Evolutionary conservation across 2,329 filamentous ascomycete genomes (phyloP).

Genomic region (Colletotrichum sp.): DNA sequence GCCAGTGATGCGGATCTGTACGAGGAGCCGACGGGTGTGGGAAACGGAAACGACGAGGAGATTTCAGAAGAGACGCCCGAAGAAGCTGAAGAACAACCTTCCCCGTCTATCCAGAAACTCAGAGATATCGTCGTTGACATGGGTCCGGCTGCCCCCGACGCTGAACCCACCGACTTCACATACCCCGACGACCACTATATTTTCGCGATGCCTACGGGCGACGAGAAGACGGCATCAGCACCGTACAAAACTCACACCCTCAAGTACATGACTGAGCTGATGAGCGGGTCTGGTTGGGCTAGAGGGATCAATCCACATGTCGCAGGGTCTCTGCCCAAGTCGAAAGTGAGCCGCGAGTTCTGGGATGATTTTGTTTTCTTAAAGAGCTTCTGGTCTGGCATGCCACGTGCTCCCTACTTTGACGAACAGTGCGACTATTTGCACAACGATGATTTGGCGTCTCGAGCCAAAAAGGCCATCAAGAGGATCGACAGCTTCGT

Average conservation of each 20-base stretch:
- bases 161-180: not conserved
- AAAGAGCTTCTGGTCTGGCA: not conserved
- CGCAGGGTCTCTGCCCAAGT: not conserved
- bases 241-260: not conserved
- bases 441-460: not conserved
- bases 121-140: not conserved
- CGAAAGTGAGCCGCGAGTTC: not conserved
- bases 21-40: constrained; percentile 3
- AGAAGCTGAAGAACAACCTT: not conserved
- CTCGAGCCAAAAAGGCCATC: not conserved
- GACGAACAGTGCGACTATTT: constrained; percentile 1
- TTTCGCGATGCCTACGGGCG: not conserved
- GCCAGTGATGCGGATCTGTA: not conserved
- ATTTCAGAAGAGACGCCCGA: not conserved
- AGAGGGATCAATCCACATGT: not conserved
- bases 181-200: constrained; percentile 9
- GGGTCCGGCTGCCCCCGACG: not conserved
- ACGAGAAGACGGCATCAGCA: not conserved
- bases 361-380: not conserved
- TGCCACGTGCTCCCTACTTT: not conserved
- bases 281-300: not conserved
- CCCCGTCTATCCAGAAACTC: not conserved
- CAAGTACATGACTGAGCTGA: constrained; percentile 3
- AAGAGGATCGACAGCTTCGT: not conserved
- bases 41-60: not conserved